These are phyloP conservation scores for Tricholoma flavovirens DNA, from an alignment of 768 basidiomycete genomes.

Conservation along the genomic window DNA sequence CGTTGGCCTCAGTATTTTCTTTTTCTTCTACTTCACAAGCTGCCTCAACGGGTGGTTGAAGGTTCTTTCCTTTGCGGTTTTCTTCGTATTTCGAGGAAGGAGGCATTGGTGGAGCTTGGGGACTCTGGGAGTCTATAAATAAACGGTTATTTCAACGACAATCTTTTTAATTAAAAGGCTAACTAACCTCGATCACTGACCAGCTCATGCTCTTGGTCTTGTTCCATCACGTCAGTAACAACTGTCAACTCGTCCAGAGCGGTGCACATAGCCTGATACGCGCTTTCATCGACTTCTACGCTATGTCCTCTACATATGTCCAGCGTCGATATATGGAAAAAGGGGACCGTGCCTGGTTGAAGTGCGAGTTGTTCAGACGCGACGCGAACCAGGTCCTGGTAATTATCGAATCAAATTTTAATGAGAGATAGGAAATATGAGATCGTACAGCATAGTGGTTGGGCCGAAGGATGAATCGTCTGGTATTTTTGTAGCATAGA, in stretches of 20 bases:
- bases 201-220: neutral
- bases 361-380: slow-evolving; percentile 17
- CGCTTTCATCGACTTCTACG: slow-evolving; percentile 27
- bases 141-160: neutral
- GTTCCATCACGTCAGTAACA: neutral
- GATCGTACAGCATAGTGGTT: slow-evolving; percentile 19
- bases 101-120: neutral
- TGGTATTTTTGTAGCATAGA: slow-evolving; percentile 15
- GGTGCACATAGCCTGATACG: slow-evolving; percentile 20
- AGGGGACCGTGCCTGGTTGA: neutral
- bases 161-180: neutral
- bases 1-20: neutral
- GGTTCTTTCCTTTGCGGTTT: neutral
- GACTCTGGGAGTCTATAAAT: neutral
- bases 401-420: neutral
- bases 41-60: neutral
- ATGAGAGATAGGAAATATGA: neutral
- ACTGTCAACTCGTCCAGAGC: slow-evolving; percentile 26
- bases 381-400: slow-evolving; percentile 18
- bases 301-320: slow-evolving; percentile 24
- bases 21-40: neutral
- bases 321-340: slow-evolving; percentile 20
- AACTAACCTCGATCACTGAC: neutral
- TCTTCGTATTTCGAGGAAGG: neutral
- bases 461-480: slow-evolving; percentile 22